Percentiles rank a stretch among this genome's conserved stretches.
Evolutionary conservation across 1,284 basidiomycete genomes (phyloP).

Genomic region (Irpex rosettiformis): DNA sequence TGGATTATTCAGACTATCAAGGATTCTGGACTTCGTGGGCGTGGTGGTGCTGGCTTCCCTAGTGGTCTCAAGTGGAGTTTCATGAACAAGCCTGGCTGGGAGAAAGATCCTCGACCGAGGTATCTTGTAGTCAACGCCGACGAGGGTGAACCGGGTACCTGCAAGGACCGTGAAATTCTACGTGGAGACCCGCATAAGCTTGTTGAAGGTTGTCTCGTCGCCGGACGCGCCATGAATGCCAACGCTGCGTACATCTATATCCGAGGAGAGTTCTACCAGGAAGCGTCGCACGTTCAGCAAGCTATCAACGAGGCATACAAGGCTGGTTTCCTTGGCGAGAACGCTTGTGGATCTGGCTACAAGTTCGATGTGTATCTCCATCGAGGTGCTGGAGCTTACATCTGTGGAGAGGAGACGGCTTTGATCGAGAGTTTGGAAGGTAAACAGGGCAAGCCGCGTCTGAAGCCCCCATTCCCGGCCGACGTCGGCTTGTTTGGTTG

Average conservation of each 20-base stretch:
- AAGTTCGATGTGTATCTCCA: conserved; percentile 96
- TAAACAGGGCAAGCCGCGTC: conserved; percentile 96
- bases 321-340: conserved; percentile 87
- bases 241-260: conserved; percentile 99
- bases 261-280: conserved; percentile 97
- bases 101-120: conserved; percentile 90
- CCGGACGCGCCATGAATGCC: conserved; percentile 98
- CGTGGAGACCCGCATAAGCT: conserved; percentile 98
- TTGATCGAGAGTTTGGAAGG: conserved; percentile 96
- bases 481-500: conserved; percentile 97
- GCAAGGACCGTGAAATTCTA: conserved; percentile 98
- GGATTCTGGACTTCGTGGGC: conserved; percentile 92
- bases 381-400: conserved; percentile 96
- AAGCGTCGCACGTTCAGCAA: conserved; percentile 90
- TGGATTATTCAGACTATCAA: conserved; percentile 98
- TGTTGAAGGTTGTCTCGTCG: conserved; percentile 95
- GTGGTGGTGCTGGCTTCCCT: conserved; percentile 97
- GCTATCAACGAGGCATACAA: conserved; percentile 96
- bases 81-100: conserved; percentile 99
- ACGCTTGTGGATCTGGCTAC: conserved; percentile 93
- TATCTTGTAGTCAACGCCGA: conserved; percentile 99
- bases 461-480: conserved; percentile 99
- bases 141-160: conserved; percentile 98
- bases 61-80: conserved; percentile 98
- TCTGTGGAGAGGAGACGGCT: conserved; percentile 98